Conservation (phyloP, 352 stramenopile species). For the Phytopythium mirpurense region DNA sequence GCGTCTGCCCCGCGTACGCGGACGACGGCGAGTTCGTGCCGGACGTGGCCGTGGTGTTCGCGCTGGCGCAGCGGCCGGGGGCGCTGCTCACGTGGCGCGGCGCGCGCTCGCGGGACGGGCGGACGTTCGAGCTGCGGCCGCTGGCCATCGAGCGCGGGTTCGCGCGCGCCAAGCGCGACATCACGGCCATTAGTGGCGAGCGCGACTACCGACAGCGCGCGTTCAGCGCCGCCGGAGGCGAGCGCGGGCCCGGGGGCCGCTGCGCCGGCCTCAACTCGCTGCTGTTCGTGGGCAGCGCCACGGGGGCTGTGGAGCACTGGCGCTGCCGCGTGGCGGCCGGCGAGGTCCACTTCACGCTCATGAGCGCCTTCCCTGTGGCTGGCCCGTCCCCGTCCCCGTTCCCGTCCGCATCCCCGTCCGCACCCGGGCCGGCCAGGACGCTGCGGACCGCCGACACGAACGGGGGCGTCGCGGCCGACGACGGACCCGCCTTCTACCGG, state of each 20-base stretch:
- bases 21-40: slow-evolving; percentile 74
- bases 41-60: slow-evolving; percentile 68
- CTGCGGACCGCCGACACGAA: too few relatives aligned
- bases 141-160: slow-evolving; percentile 45
- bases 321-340: slow-evolving; percentile 47
- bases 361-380: slow-evolving; percentile 38
- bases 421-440: too few relatives aligned
- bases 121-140: slow-evolving; percentile 41
- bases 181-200: slow-evolving; percentile 74
- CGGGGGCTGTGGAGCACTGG: slow-evolving; percentile 68
- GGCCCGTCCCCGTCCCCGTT: neutral
- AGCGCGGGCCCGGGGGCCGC: too few relatives aligned
- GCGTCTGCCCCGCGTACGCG: slow-evolving; percentile 66
- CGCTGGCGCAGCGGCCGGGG: slow-evolving; percentile 37
- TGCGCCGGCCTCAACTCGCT: slow-evolving; percentile 60
- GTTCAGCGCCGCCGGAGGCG: slow-evolving; percentile 42
- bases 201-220: slow-evolving; percentile 77
- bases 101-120: slow-evolving; percentile 19
- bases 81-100: slow-evolving; percentile 65
- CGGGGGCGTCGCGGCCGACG: too few relatives aligned
- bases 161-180: slow-evolving; percentile 45
- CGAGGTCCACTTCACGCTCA: slow-evolving; percentile 66
- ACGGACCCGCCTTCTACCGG: slow-evolving; percentile 30
- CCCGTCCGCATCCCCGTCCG: too few relatives aligned
- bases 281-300: slow-evolving; percentile 63